These are phyloP conservation scores for Paspalum vaginatum DNA, from an alignment of 176 grass and related monocot genomes.

Conservation along the genomic window DNA sequence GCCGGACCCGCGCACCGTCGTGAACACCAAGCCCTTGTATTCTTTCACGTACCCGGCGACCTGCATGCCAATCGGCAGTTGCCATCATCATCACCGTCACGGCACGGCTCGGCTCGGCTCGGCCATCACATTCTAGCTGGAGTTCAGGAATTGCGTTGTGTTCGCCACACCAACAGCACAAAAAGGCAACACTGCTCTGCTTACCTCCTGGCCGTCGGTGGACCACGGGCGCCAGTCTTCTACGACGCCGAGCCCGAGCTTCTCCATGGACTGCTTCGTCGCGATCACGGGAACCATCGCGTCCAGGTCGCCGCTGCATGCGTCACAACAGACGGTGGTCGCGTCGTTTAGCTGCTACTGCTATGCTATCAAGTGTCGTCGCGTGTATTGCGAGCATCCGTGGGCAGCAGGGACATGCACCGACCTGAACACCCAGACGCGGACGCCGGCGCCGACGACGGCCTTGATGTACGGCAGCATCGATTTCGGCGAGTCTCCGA, in stretches of 20 bases:
- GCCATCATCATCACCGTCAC: background rate
- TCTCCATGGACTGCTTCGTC: conserved; percentile 48
- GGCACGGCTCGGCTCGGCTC: background rate
- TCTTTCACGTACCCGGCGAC: conserved; percentile 61
- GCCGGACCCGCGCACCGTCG: conserved; percentile 60
- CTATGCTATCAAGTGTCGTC: no score
- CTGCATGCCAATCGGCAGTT: background rate
- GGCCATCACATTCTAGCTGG: background rate
- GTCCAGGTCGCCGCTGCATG: conserved; percentile 61
- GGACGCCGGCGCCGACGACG: conserved; percentile 38
- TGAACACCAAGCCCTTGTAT: conserved; percentile 53
- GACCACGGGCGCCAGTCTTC: conserved; percentile 65
- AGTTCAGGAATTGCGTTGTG: background rate
- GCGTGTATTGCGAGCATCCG: background rate
- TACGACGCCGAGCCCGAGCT: conserved; percentile 39
- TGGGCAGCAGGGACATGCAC: background rate
- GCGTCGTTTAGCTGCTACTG: no score
- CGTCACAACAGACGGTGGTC: background rate
- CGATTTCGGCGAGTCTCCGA: conserved; percentile 43
- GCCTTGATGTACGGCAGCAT: conserved; percentile 52
- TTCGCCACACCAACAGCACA: background rate
- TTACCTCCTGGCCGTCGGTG: background rate
- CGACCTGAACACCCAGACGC: conserved; percentile 55
- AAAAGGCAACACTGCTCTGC: background rate
- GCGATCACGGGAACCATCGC: conserved; percentile 59